A percentile compares a stretch with the other conserved stretches of the same genome.
phyloP scores from a whole-genome alignment of 768 basidiomycete genomes.

The Gelatoporia subvermispora region DNA sequence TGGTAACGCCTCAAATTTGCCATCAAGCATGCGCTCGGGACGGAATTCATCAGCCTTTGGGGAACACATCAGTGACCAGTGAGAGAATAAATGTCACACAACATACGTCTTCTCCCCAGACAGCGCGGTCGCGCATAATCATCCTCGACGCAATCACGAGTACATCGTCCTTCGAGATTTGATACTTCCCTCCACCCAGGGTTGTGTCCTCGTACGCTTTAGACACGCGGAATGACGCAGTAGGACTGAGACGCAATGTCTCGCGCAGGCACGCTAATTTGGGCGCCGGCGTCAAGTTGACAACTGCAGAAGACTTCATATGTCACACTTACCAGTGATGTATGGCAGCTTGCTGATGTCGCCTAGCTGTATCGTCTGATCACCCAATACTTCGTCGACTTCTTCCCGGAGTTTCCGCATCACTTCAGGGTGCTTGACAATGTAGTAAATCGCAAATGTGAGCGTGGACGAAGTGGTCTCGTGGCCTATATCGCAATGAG shows the following conservation, averaged over 20 bases:
- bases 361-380: constrained; percentile 30
- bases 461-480: constrained; percentile 37
- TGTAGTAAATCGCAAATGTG: constrained; percentile 38
- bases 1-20: constrained; percentile 44
- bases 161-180: constrained; percentile 26
- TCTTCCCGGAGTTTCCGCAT: constrained; percentile 43
- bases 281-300: neutral
- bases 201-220: constrained; percentile 32
- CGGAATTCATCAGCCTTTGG: constrained; percentile 32
- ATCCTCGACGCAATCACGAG: constrained; percentile 26
- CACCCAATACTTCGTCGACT: constrained; percentile 41
- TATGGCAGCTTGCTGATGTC: constrained; percentile 42
- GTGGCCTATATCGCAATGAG: constrained; percentile 21
- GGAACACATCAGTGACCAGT: neutral
- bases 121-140: constrained; percentile 36
- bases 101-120: constrained; percentile 48
- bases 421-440: constrained; percentile 39
- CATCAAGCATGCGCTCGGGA: constrained; percentile 47
- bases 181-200: constrained; percentile 37
- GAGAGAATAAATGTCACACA: neutral
- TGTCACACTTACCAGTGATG: constrained; percentile 27
- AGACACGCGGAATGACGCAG: constrained; percentile 33
- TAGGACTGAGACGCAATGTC: constrained; percentile 30
- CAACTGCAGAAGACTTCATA: too few species aligned
- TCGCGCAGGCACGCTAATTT: constrained; percentile 38